Conservation (phyloP, 805 yeast species). For the Yarrowia deformans region DNA sequence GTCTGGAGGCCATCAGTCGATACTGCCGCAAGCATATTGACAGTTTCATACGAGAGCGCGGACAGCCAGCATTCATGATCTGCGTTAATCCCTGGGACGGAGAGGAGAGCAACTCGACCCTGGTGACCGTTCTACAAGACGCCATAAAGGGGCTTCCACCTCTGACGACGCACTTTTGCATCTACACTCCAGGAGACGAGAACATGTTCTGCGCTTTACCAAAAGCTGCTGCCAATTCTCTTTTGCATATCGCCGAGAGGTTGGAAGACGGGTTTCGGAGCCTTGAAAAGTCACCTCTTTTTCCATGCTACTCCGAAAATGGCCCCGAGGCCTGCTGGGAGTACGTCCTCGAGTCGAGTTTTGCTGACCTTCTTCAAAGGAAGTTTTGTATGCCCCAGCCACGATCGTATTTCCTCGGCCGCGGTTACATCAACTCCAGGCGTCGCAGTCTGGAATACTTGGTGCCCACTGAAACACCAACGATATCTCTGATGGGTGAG, state of each 20-base stretch:
- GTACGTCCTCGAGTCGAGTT: neutral
- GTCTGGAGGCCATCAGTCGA: neutral
- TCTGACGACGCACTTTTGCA: neutral
- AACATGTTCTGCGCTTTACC: neutral
- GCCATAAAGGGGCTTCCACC: neutral
- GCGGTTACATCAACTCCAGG: neutral
- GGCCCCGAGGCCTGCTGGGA: neutral
- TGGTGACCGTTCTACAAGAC: neutral
- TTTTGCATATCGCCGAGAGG: neutral
- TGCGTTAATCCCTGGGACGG: constrained; percentile 7
- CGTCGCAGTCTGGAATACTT: neutral
- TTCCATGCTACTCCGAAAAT: neutral
- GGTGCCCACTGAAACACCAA: neutral
- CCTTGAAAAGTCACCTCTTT: neutral
- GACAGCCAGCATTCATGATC: constrained; percentile 1
- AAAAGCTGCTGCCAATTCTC: neutral
- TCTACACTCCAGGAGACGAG: neutral
- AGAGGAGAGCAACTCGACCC: neutral
- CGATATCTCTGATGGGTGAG: neutral
- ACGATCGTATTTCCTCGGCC: neutral
- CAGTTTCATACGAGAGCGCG: neutral
- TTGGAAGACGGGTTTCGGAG: neutral
- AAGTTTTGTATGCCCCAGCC: neutral
- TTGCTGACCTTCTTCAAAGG: neutral
- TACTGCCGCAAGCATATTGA: neutral